phyloP scores from a whole-genome alignment of 1,284 basidiomycete genomes.

The Xanthoconium separans region DNA sequence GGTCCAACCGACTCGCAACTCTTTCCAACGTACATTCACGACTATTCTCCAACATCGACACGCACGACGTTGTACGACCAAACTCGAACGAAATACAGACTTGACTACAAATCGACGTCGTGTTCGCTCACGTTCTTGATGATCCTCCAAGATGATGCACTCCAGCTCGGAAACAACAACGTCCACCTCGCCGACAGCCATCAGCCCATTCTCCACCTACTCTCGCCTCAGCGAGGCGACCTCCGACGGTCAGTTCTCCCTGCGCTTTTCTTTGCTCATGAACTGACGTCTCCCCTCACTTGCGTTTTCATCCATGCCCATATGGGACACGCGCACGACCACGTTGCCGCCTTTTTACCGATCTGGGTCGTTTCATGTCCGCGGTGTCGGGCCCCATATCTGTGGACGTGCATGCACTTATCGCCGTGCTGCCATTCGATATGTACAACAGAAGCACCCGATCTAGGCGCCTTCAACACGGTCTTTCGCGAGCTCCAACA shows the following conservation, averaged over 20 bases:
- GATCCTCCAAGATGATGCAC: constrained; percentile 13
- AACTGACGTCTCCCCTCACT: constrained; percentile 1
- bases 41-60: no score
- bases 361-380: constrained; percentile 9
- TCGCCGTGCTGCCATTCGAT: neutral
- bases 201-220: constrained; percentile 28
- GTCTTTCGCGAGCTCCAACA: constrained; percentile 68
- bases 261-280: neutral
- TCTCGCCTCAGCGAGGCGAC: constrained; percentile 55
- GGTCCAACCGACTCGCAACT: no score
- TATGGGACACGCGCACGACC: neutral
- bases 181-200: constrained; percentile 18
- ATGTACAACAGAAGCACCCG: constrained; percentile 53
- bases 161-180: constrained; percentile 30
- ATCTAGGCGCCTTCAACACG: constrained; percentile 70
- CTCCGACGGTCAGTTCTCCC: constrained; percentile 53
- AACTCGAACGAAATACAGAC: no score
- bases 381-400: neutral
- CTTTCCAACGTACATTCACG: no score
- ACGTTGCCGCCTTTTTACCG: constrained; percentile 1
- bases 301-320: neutral
- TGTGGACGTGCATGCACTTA: neutral
- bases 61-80: no score
- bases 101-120: neutral
- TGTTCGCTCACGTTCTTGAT: constrained; percentile 10